Base-by-base conservation (phyloP, 2,329 filamentous ascomycete species). In the Phaeophleospora eucalypticola region DNA sequence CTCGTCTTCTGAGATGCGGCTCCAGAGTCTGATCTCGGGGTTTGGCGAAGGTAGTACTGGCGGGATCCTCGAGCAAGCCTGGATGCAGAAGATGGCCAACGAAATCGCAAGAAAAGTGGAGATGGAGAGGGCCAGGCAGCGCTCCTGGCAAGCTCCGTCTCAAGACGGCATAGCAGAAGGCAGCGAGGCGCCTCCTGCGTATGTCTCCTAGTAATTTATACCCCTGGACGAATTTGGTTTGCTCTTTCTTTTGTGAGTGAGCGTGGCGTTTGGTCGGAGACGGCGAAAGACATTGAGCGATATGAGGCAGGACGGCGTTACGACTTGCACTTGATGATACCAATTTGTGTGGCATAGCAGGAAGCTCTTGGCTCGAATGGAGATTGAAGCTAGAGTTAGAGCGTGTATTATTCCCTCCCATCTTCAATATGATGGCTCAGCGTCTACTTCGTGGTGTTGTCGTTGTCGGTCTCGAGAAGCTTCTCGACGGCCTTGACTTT, bases 21-120 rank as follows among this genome's bases (percentile, higher is more conserved):
- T 64, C 17, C 55, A 54, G 4, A 57, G 52, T 35, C 51, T 63
- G 14, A 41, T 57, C 8, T 41, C 55, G 16, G 48, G 50, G 2
- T 54, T 58, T 21, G 51, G 46, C 32, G 58, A 58, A 35, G 54
- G 59, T 34, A 57, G 55, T 32, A 62, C 62, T 14, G 71, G 74
- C 12, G 74, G 74, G 15, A 87, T 89, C 40, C 72, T 88, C 19
- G 86, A 89, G 64, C 84, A 89, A 66, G 87, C 87, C 2, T 93
- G 87, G 86, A 86, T 93, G 70, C 82, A 85, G 72, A 93, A 95
- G 73, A 93, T 98, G 81, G 90, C 91, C 4, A 84, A 84, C 54
- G 93, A 97, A 68, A 91, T 97, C 59, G 89, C 89, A 29, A 77
- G 83, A 41, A 85, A 88, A 46, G 89, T 95, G 55, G 87, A 91